Evolutionary conservation across 768 basidiomycete species (phyloP).

Genomic region (Lactarius akahatsu): DNA sequence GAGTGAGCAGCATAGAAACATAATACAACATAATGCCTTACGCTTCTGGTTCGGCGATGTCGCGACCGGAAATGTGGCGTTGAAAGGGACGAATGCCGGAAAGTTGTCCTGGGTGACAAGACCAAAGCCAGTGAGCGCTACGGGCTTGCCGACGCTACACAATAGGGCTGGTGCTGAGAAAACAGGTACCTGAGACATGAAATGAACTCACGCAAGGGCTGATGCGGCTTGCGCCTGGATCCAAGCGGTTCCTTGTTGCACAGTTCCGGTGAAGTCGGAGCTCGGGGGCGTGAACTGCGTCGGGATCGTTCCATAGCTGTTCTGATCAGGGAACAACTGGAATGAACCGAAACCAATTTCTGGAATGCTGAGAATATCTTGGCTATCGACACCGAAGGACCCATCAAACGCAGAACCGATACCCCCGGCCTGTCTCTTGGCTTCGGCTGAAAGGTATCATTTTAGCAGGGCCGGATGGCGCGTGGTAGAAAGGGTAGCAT

Average conservation of each 20-base stretch:
- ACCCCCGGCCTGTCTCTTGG: conserved; percentile 11
- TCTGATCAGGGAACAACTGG: conserved; percentile 43
- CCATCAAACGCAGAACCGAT: conserved; percentile 39
- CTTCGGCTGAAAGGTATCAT: conserved; percentile 8
- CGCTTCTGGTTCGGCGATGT: conserved; percentile 9
- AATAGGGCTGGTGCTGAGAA: not conserved
- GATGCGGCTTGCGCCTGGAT: conserved; percentile 33
- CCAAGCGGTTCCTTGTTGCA: conserved; percentile 37
- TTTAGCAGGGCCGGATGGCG: not conserved
- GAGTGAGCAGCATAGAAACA: not conserved
- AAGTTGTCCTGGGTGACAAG: conserved; percentile 35
- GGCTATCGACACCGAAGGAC: conserved; percentile 39
- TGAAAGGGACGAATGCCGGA: conserved; percentile 37
- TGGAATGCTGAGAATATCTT: conserved; percentile 39
- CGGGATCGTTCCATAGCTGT: conserved; percentile 31
- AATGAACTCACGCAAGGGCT: conserved; percentile 26
- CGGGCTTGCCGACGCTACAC: conserved; percentile 37
- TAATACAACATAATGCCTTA: not conserved
- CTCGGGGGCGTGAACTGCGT: conserved; percentile 13
- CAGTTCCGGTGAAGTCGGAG: conserved; percentile 29
- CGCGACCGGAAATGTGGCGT: conserved; percentile 25
- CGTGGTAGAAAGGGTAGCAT: conserved; percentile 4
- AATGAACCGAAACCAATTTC: conserved; percentile 40
- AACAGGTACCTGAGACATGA: not conserved
- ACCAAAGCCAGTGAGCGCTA: conserved; percentile 35